Evolutionary conservation across 331 rosid genomes (phyloP), one percentile per base, ranked within the genome.

Genomic region (Quercus lobata): DNA sequence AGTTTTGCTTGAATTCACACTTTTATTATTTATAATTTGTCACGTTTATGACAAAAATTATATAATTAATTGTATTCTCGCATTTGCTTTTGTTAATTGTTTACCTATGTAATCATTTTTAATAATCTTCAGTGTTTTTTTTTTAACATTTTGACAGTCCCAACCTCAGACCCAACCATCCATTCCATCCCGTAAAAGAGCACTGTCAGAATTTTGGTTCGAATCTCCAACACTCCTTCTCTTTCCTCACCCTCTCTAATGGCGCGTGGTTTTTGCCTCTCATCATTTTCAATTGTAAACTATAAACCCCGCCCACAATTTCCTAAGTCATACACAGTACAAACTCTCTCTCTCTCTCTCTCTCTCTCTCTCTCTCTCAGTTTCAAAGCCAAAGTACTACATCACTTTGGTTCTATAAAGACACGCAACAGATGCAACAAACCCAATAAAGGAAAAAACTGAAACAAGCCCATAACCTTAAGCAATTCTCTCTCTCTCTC

Each of bases 251-350:
- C 60, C 24, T 78, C 49, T 71, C 5, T 17, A 30, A 4, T 49
- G 65, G 84, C 86, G 89, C 89, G 86, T 86, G 78, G 19, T 0
- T 25, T 7, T 19, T 0, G 4, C 54, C 17, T 56, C 46, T 52
- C 78, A 76, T 32, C 57, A 71, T 27, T 52, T 29, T 77, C 82
- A 11, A 35, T 14, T 68, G 11, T 17, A 80, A 72, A 24, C 75
- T 69, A 41, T 0, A 41, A 80, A 80, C 76, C 79, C 82, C 84
- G 82, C 84, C 75, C 86, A 76, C 89, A 73, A 79, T 68, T 79
- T 74, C 82, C 84, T 53, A 76, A 72, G 71, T 76, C 75, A 81
- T 79, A 11, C 66, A 60, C 18, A 60, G 27, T 27, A 21, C 54
- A 30, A 71, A 54, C 41, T 29, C 29, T 10, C 35, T 49, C 44